phyloP scores from a whole-genome alignment of 495 filamentous ascomycete genomes.

The Lasiosphaeris hirsuta region DNA sequence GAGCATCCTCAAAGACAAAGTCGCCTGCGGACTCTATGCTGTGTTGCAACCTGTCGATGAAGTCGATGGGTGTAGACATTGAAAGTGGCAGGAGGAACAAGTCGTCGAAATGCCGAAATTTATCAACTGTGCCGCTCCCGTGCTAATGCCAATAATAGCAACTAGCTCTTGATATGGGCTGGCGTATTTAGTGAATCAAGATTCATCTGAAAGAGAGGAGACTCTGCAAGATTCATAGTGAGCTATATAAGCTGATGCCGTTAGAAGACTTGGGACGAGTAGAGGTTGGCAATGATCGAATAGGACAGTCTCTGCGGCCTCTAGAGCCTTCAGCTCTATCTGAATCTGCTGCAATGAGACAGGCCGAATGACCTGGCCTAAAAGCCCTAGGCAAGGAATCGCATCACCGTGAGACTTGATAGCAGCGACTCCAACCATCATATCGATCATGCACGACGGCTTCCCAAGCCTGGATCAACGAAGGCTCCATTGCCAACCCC shows the following conservation, averaged over 20 bases:
- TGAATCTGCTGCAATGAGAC: constrained; percentile 35
- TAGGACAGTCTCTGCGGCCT: neutral
- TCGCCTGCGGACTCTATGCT: neutral
- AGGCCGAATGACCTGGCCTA: constrained; percentile 31
- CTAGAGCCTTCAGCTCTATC: constrained; percentile 24
- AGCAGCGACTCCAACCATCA: constrained; percentile 19
- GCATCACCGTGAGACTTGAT: constrained; percentile 37
- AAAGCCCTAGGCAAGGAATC: constrained; percentile 26
- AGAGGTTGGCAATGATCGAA: too few species aligned
- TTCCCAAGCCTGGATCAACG: constrained; percentile 31
- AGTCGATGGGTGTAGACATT: neutral
- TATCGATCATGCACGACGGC: constrained; percentile 27
- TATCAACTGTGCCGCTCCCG: too few species aligned
- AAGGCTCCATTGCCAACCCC: neutral
- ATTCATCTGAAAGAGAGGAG: too few species aligned
- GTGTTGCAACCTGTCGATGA: neutral
- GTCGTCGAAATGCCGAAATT: neutral
- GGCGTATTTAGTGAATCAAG: too few species aligned
- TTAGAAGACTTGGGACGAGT: too few species aligned
- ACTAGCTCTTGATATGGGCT: too few species aligned
- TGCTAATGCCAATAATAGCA: too few species aligned
- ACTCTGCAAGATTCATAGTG: too few species aligned
- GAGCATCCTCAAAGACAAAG: constrained; percentile 8
- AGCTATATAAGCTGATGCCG: too few species aligned
- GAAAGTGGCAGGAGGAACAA: too few species aligned